Conservation (phyloP, 2,329 filamentous ascomycete species). For the Chaetothyriales sp. region DNA sequence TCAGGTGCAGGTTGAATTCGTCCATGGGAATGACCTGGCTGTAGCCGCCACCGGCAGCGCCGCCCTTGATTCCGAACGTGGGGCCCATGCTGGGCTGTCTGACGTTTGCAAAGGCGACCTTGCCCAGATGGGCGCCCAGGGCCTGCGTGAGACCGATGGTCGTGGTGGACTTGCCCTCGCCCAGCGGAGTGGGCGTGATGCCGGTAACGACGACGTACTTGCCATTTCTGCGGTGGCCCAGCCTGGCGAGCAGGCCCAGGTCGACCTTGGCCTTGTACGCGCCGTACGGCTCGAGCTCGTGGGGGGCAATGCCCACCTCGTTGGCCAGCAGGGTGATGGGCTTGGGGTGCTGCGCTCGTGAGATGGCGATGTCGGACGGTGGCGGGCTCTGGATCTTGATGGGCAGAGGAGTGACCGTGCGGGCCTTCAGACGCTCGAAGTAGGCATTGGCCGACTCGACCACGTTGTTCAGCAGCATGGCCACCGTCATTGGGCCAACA, state of each 20-base stretch:
- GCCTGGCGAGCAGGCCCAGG: conserved; percentile 63
- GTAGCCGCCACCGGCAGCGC: conserved; percentile 92
- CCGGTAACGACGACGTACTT: conserved; percentile 87
- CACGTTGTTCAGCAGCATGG: conserved; percentile 94
- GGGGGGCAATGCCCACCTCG: conserved; percentile 74
- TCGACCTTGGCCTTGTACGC: conserved; percentile 94
- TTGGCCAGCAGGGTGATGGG: conserved; percentile 69
- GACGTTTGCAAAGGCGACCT: conserved; percentile 89
- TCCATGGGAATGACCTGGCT: conserved; percentile 99
- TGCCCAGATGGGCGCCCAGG: conserved; percentile 72
- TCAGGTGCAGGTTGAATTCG: conserved; percentile 96
- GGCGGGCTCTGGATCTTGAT: conserved; percentile 67
- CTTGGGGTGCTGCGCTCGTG: conserved; percentile 81
- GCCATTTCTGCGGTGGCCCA: conserved; percentile 76
- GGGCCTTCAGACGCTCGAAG: conserved; percentile 68
- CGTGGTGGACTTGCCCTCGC: conserved; percentile 96
- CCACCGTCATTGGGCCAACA: conserved; percentile 97
- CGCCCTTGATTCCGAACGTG: conserved; percentile 97
- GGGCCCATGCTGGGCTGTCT: conserved; percentile 93
- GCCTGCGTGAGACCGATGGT: conserved; percentile 93
- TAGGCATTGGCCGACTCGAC: conserved; percentile 70
- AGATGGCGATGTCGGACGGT: conserved; percentile 91
- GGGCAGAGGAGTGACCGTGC: conserved; percentile 69
- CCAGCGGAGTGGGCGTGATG: conserved; percentile 90
- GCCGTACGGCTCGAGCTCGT: conserved; percentile 89